Conservation (phyloP, 1,139 yeast species). For the Magnusiomyces clavatus region DNA sequence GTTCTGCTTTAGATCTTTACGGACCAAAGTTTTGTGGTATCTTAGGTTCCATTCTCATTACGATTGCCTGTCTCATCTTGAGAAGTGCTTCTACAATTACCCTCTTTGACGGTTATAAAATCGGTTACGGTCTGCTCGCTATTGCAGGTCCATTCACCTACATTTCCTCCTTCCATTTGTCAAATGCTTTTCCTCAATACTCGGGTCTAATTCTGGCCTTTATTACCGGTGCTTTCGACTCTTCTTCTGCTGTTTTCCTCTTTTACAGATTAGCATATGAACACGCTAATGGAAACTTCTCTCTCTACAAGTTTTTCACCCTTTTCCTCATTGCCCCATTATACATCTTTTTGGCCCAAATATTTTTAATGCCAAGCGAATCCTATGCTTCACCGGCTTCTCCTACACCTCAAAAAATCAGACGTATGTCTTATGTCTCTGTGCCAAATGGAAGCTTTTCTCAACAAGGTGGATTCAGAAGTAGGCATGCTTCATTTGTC, state of each 20-base stretch:
- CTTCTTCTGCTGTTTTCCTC: slow-evolving; percentile 67
- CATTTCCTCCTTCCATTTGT: slow-evolving; percentile 70
- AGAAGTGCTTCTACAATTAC: slow-evolving; percentile 32
- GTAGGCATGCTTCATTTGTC: slow-evolving; percentile 2
- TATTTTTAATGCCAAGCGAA: slow-evolving; percentile 68
- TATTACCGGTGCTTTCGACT: slow-evolving; percentile 71
- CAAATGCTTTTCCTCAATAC: slow-evolving; percentile 61
- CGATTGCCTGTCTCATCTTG: slow-evolving; percentile 46
- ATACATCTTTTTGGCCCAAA: slow-evolving; percentile 64
- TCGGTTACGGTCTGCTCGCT: slow-evolving; percentile 62
- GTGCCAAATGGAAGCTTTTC: background rate
- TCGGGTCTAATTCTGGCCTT: slow-evolving; percentile 67
- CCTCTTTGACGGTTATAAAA: slow-evolving; percentile 49
- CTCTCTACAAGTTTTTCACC: slow-evolving; percentile 52
- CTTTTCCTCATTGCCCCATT: slow-evolving; percentile 63
- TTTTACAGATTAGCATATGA: slow-evolving; percentile 58
- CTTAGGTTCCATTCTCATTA: slow-evolving; percentile 56
- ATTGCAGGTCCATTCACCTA: slow-evolving; percentile 79
- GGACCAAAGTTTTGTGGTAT: slow-evolving; percentile 79
- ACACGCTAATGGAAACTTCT: slow-evolving; percentile 29
- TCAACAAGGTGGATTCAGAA: slow-evolving; percentile 2
- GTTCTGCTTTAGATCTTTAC: slow-evolving; percentile 61
- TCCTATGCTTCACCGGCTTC: slow-evolving; percentile 47
- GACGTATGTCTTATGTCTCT: slow-evolving; percentile 4
- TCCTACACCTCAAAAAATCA: slow-evolving; percentile 1